A percentile compares a stretch with the other conserved stretches of the same genome.
These are phyloP conservation scores for Fusarium succisae DNA, from an alignment of 2,329 filamentous ascomycete genomes.

Conservation along the genomic window DNA sequence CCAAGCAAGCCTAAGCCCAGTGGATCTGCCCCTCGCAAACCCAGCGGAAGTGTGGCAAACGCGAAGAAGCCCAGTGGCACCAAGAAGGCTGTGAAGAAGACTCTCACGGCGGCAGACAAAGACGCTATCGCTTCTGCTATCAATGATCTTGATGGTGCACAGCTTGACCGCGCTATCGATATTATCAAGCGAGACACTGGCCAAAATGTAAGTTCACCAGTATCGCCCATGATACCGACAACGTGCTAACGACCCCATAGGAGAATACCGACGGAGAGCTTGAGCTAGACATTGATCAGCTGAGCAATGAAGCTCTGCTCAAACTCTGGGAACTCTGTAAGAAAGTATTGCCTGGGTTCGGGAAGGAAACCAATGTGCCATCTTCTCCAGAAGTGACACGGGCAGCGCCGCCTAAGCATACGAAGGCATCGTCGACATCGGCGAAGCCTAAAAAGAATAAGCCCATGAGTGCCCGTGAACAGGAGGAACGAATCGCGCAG, in stretches of 20 bases:
- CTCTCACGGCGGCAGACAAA: constrained; percentile 83
- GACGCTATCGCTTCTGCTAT: constrained; percentile 90
- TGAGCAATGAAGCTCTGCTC: constrained; percentile 63
- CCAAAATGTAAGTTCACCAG: constrained; percentile 69
- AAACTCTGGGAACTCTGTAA: constrained; percentile 61
- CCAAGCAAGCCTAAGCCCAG: constrained; percentile 63
- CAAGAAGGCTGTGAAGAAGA: constrained; percentile 60
- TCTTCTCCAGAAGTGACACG: constrained; percentile 46
- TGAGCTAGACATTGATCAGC: constrained; percentile 67
- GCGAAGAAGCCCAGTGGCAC: constrained; percentile 50
- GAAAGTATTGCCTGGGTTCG: constrained; percentile 54
- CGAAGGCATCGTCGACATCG: constrained; percentile 45
- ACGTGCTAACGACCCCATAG: constrained; percentile 44
- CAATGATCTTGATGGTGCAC: constrained; percentile 78
- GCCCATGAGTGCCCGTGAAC: constrained; percentile 76
- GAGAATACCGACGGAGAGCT: constrained; percentile 69
- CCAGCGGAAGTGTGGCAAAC: constrained; percentile 45
- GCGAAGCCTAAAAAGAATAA: constrained; percentile 77
- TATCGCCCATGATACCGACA: neutral
- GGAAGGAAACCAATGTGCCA: constrained; percentile 45
- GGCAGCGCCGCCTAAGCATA: constrained; percentile 43
- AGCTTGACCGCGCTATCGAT: constrained; percentile 82
- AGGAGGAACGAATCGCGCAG: constrained; percentile 71
- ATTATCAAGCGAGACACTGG: constrained; percentile 90
- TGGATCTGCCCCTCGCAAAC: constrained; percentile 55